Evolutionary conservation across 331 rosid species (phyloP).

Genomic region (Spiraea crenata): DNA sequence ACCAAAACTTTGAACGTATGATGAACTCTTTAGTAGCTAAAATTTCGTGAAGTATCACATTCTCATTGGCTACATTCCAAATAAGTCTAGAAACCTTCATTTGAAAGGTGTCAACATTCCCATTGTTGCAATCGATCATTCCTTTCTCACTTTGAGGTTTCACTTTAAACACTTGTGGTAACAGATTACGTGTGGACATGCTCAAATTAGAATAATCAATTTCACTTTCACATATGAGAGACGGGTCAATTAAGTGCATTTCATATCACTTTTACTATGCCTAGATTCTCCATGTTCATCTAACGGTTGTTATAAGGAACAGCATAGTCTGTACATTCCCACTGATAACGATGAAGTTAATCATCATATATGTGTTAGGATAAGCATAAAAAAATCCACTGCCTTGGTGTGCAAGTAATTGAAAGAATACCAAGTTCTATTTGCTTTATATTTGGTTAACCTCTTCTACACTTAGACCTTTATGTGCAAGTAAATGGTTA

Average conservation of each 20-base stretch:
- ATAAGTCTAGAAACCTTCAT: too few relatives aligned
- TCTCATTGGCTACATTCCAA: too few relatives aligned
- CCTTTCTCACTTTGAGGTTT: neutral
- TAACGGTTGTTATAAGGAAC: neutral
- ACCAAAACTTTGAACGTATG: too few relatives aligned
- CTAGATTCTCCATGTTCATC: slow-evolving; percentile 29
- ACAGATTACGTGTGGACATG: neutral
- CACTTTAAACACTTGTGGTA: neutral
- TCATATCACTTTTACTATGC: slow-evolving; percentile 18
- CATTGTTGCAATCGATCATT: neutral
- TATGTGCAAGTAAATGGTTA: too few relatives aligned
- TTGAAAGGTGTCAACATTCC: neutral
- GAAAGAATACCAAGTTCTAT: too few relatives aligned
- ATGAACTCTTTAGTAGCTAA: too few relatives aligned
- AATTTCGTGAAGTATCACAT: too few relatives aligned
- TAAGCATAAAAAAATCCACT: too few relatives aligned
- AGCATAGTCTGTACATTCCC: slow-evolving; percentile 21
- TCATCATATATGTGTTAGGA: neutral
- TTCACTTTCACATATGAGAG: neutral
- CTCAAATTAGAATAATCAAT: neutral
- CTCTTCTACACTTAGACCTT: too few relatives aligned
- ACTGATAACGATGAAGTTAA: slow-evolving; percentile 18
- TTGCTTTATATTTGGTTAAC: too few relatives aligned
- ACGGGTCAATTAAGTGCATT: neutral
- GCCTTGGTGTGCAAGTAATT: too few relatives aligned